Conservation (phyloP, 495 filamentous ascomycete genomes). For the Xylaria venustula region DNA sequence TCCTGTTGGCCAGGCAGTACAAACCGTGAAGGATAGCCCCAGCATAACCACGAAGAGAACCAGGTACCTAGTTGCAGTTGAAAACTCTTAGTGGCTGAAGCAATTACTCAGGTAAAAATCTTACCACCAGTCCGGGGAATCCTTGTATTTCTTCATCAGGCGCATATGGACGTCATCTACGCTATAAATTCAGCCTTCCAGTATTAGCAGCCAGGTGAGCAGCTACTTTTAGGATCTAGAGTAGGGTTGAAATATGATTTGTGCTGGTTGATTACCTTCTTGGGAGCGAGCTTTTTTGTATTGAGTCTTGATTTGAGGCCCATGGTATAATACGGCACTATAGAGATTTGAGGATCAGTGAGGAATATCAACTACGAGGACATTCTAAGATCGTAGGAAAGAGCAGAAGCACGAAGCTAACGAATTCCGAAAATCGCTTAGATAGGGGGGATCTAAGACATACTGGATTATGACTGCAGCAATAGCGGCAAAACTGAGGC, state of each 20-base stretch:
- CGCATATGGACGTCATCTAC: conserved; percentile 63
- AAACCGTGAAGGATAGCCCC: conserved; percentile 47
- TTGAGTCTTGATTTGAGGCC: conserved; percentile 56
- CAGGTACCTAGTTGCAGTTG: too few species aligned
- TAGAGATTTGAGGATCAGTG: background rate
- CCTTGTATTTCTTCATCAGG: conserved; percentile 58
- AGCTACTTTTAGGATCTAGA: too few species aligned
- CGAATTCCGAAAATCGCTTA: background rate
- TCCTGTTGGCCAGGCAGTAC: conserved; percentile 62
- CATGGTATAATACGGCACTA: conserved; percentile 57
- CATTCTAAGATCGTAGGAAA: background rate
- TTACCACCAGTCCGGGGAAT: conserved; percentile 58
- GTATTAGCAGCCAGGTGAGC: too few species aligned
- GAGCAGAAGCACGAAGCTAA: background rate
- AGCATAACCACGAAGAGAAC: conserved; percentile 43
- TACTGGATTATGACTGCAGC: conserved; percentile 59
- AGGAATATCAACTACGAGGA: background rate
- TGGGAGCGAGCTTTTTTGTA: conserved; percentile 51
- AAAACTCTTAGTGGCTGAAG: too few species aligned
- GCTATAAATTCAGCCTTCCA: background rate
- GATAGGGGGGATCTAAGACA: background rate
- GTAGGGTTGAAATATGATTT: too few species aligned
- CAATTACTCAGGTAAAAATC: too few species aligned
- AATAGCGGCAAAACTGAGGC: conserved; percentile 67
- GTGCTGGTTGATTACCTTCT: conserved; percentile 39